These are phyloP conservation scores for Arabis alpina DNA, from an alignment of 345 rosid species.

Conservation along the genomic window DNA sequence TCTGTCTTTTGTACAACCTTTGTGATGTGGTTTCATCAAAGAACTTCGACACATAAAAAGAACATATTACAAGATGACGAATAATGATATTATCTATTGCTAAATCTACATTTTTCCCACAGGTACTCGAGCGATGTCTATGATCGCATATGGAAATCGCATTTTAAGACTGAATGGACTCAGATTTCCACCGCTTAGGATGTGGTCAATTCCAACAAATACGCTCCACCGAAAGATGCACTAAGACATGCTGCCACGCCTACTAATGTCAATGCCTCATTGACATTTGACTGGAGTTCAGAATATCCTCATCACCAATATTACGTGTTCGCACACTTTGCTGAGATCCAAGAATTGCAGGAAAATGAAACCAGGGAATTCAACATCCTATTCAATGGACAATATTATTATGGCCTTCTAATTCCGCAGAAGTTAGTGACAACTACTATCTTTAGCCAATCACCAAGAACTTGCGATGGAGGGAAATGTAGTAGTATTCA, in stretches of 20 bases:
- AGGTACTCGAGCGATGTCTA: slow-evolving; percentile 44
- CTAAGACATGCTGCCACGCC: slow-evolving; percentile 37
- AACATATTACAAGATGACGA: too few species aligned
- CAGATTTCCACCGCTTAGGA: background rate
- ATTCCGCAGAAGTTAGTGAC: background rate
- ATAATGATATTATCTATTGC: too few species aligned
- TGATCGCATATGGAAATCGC: slow-evolving; percentile 44
- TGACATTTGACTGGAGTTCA: background rate
- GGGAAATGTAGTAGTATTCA: background rate
- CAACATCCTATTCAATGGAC: slow-evolving; percentile 24
- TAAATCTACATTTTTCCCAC: slow-evolving; percentile 6
- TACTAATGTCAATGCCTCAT: slow-evolving; percentile 2
- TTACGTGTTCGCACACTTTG: slow-evolving; percentile 44
- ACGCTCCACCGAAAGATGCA: slow-evolving; percentile 6
- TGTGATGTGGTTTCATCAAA: too few species aligned
- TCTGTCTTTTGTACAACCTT: too few species aligned
- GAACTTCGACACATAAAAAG: too few species aligned
- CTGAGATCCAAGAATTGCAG: slow-evolving; percentile 38
- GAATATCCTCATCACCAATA: background rate
- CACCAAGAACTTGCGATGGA: background rate
- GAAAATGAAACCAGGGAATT: slow-evolving; percentile 39
- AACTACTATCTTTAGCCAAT: background rate
- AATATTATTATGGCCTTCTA: background rate
- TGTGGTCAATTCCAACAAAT: background rate
- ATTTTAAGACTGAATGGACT: background rate